These are phyloP conservation scores for Irineochytrium annulatum DNA, from an alignment of 192 early-diverging fungal species.

Conservation along the genomic window DNA sequence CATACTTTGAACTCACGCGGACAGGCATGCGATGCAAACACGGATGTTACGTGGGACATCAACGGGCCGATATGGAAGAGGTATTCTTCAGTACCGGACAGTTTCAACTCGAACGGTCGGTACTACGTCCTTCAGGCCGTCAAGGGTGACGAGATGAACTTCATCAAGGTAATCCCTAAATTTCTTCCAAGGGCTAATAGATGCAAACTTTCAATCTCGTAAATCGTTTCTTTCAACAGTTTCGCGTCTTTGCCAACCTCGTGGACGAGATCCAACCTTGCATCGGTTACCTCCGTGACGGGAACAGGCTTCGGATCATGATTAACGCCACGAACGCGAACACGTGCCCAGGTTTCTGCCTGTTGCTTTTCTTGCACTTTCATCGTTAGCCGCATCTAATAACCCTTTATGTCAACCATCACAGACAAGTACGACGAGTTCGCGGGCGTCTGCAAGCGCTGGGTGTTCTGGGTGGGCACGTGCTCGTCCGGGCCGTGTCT, in stretches of 20 bases:
- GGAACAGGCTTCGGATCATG: not conserved
- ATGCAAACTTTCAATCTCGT: no score
- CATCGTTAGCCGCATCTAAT: no score
- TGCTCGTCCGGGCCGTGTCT: no score
- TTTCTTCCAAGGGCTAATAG: not conserved
- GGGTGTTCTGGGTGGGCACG: not conserved
- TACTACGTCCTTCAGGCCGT: conserved; percentile 8
- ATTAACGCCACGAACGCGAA: not conserved
- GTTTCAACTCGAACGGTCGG: conserved; percentile 11
- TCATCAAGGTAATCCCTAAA: conserved; percentile 1
- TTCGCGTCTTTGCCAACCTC: conserved; percentile 1
- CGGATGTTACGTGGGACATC: conserved; percentile 7
- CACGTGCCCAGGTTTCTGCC: not conserved
- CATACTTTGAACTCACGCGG: no score
- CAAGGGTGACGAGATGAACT: conserved; percentile 5
- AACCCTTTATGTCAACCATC: no score
- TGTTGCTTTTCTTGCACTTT: no score
- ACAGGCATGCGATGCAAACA: conserved; percentile 1
- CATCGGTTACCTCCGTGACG: conserved; percentile 8
- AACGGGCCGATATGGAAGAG: conserved; percentile 3
- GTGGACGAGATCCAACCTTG: conserved; percentile 1
- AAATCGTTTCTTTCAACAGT: not conserved
- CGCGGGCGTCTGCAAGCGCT: not conserved
- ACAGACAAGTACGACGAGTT: not conserved
- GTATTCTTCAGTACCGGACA: not conserved